Evolutionary conservation across 148 eudicot species (phyloP).

Genomic region (Nepenthes gracilis): DNA sequence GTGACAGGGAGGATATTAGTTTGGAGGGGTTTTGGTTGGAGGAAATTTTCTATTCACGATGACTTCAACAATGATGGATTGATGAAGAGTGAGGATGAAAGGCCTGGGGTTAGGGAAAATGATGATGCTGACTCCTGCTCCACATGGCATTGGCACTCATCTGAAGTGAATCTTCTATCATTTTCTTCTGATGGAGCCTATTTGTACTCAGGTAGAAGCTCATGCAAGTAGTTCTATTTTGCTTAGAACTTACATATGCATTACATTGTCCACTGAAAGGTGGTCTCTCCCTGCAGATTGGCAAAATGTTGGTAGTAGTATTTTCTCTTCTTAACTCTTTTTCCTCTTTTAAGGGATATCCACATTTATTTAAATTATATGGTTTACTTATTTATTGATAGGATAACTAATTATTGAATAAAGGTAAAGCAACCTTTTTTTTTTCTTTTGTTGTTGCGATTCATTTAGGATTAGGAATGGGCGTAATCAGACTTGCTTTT

Average conservation of each 20-base stretch:
- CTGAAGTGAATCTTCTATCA: conserved; percentile 69
- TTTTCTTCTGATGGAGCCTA: conserved; percentile 95
- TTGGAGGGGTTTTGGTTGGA: conserved; percentile 76
- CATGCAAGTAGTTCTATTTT: background rate
- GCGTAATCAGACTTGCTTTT: too few relatives aligned
- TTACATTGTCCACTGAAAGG: too few relatives aligned
- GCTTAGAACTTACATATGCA: background rate
- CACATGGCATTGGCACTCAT: conserved; percentile 97
- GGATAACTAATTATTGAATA: too few relatives aligned
- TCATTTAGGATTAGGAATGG: too few relatives aligned
- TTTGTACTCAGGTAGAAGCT: conserved; percentile 67
- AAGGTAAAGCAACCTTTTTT: too few relatives aligned
- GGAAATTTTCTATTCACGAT: conserved; percentile 18
- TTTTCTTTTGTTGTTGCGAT: too few relatives aligned
- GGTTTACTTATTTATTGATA: too few relatives aligned
- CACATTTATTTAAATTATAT: too few relatives aligned
- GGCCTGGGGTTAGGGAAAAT: conserved; percentile 68
- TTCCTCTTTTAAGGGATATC: too few relatives aligned
- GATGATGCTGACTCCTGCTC: conserved; percentile 90
- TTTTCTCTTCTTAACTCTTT: too few relatives aligned
- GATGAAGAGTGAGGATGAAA: conserved; percentile 35
- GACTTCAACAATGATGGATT: conserved; percentile 18
- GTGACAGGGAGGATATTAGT: conserved; percentile 78
- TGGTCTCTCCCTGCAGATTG: too few relatives aligned
- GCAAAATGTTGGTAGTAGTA: too few relatives aligned